Evolutionary conservation across 257 asterid species (phyloP), one percentile per base, ranked within the genome.

Genomic region (Salvia splendens): DNA sequence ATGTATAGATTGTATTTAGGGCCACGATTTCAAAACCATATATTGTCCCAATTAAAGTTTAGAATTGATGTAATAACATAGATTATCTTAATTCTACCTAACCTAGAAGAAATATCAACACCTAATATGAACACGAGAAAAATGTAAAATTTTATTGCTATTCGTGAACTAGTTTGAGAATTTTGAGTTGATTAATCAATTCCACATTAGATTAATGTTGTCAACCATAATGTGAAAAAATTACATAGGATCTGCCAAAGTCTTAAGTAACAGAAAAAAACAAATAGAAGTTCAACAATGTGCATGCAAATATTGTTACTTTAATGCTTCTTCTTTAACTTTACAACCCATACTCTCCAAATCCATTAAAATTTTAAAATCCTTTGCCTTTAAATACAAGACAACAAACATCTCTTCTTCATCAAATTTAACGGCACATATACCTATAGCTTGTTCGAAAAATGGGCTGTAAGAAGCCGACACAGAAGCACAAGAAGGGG

Each of bases 401-500:
- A 24, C 3, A 24, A 24, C 53, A 32, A 36, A 30, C 24, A 43
- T 15, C 0, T 6, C 6, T 50, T 65, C 70, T 33, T 64, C 32
- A 58, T 43, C 20, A 62, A 8, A 24, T 24, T 30, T 5, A 45
- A 12, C 6, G 32, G 20, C 2, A 48, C 32, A 32, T 52, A 8
- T 36, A 53, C 60, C 60, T 53, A 12, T 10, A n/a, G 28, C 14
- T 47, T 28, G 57, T 47, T 11, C n/a, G 68, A 75, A 11, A 69
- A 87, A 24, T 87, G 96, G 86, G 76, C 47, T 57, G 61, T 33
- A 83, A 74, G 65, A 28, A 70, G 68, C 50, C 67, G 57, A 87
- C 77, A 73, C 78, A 60, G 70, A 91, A 82, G 82, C 84, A 79
- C 79, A 89, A 75, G 94, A 89, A 84, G 75, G 98, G 96, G 0